Evolutionary conservation across 1,139 yeast genomes (phyloP).

Genomic region (Eremothecium cymbalariae): DNA sequence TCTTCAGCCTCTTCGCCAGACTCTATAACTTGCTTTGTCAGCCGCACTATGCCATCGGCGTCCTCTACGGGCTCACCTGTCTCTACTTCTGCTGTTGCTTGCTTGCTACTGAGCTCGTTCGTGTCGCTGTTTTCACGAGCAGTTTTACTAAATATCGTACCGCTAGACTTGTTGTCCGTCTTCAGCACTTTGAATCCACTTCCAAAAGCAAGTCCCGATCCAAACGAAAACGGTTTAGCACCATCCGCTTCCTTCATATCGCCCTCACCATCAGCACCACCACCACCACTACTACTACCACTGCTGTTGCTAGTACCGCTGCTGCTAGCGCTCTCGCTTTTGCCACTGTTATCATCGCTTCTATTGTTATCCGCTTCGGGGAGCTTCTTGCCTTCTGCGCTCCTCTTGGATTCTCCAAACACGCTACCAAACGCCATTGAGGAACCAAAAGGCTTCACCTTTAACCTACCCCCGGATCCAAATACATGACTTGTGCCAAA

Average conservation of each 20-base stretch:
- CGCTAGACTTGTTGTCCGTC: conserved; percentile 10
- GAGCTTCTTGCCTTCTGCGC: too few relatives aligned
- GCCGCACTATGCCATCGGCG: conserved; percentile 25
- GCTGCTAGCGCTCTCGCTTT: too few relatives aligned
- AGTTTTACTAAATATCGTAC: conserved; percentile 7
- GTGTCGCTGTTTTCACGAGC: conserved; percentile 1
- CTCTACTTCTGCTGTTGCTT: not conserved
- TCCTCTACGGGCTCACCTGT: conserved; percentile 1
- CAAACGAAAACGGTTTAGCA: conserved; percentile 17
- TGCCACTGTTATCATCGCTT: conserved; percentile 6
- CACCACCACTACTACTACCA: too few relatives aligned
- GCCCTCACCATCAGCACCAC: conserved; percentile 5
- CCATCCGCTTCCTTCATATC: conserved; percentile 9
- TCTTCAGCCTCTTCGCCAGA: conserved; percentile 91
- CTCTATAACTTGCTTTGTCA: conserved; percentile 45
- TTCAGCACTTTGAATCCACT: conserved; percentile 28
- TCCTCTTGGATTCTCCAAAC: conserved; percentile 21
- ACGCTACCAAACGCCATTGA: conserved; percentile 29
- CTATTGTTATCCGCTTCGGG: not conserved
- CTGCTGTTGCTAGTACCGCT: too few relatives aligned
- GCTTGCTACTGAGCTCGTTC: conserved; percentile 5
- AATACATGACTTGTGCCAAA: conserved; percentile 49
- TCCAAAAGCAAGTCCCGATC: conserved; percentile 31
- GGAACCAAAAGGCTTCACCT: conserved; percentile 43
- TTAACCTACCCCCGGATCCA: conserved; percentile 54